Evolutionary conservation across 768 basidiomycete species (phyloP).

Genomic region (Lactarius akahatsu): DNA sequence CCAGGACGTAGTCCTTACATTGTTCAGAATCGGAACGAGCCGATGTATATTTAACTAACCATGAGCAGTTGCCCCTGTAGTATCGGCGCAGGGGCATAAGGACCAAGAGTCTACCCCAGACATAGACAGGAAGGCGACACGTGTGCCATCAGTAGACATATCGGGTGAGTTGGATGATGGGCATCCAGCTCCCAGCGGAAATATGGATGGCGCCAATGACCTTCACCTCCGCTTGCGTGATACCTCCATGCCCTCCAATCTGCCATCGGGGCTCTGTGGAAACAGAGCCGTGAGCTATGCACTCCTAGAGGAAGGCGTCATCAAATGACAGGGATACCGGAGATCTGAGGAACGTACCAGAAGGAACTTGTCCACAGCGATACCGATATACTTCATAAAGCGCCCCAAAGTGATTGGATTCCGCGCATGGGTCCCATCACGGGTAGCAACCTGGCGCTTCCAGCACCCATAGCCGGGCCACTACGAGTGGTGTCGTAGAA

Average conservation of each 20-base stretch:
- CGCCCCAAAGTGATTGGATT: conserved; percentile 9
- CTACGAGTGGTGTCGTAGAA: background rate
- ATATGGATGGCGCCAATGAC: conserved; percentile 19
- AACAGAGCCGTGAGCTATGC: background rate
- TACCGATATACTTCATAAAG: conserved; percentile 15
- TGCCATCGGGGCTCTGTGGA: background rate
- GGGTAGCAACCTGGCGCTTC: conserved; percentile 11
- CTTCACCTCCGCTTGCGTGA: conserved; percentile 10
- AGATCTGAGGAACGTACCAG: background rate
- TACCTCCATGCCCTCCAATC: conserved; percentile 5
- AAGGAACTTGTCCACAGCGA: conserved; percentile 9
- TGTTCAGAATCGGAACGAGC: no score
- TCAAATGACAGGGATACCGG: background rate
- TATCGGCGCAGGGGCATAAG: no score
- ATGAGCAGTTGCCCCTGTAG: no score
- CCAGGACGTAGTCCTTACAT: no score
- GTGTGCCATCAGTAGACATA: no score
- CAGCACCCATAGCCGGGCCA: conserved; percentile 7
- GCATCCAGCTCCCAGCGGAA: conserved; percentile 18
- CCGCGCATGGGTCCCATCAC: conserved; percentile 7
- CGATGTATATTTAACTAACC: no score
- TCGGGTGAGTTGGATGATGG: conserved; percentile 15
- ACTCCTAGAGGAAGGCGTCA: background rate
- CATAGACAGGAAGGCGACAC: no score
- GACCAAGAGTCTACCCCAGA: no score